Percentiles rank a stretch among this genome's conserved stretches.
Conservation (phyloP, 495 filamentous ascomycete genomes). For the Tetracladium marchalianum region DNA sequence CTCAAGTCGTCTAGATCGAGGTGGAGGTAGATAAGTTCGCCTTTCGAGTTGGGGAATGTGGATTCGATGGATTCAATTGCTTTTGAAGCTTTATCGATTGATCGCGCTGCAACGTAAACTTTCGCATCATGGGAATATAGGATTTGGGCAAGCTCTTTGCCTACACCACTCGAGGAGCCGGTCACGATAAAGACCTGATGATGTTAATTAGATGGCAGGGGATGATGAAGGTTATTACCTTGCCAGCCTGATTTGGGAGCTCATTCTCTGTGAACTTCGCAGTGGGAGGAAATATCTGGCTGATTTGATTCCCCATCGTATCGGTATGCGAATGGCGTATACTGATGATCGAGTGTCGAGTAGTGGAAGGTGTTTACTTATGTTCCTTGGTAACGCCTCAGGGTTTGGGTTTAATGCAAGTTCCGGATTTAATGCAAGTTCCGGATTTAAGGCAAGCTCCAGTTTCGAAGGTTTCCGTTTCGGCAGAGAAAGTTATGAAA, state of each 20-base stretch:
- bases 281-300: slow-evolving; percentile 10
- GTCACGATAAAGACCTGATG: slow-evolving; percentile 8
- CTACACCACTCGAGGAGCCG: slow-evolving; percentile 37
- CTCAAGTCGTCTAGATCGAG: slow-evolving; percentile 31
- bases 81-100: slow-evolving; percentile 39
- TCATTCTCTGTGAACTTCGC: slow-evolving; percentile 15
- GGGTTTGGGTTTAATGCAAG: no score
- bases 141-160: slow-evolving; percentile 51
- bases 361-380: no score
- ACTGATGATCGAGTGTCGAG: no score
- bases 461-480: no score
- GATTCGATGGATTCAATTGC: no score
- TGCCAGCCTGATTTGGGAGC: slow-evolving; percentile 13
- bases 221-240: slow-evolving; percentile 9
- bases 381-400: no score
- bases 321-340: no score
- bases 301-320: slow-evolving; percentile 10
- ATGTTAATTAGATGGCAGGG: background rate
- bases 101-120: slow-evolving; percentile 56
- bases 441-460: no score
- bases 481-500: no score
- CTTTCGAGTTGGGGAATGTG: slow-evolving; percentile 5
- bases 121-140: slow-evolving; percentile 47
- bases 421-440: no score
- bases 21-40: slow-evolving; percentile 28